Conservation (phyloP, 805 yeast species). For the Saccharomyces paradoxus region DNA sequence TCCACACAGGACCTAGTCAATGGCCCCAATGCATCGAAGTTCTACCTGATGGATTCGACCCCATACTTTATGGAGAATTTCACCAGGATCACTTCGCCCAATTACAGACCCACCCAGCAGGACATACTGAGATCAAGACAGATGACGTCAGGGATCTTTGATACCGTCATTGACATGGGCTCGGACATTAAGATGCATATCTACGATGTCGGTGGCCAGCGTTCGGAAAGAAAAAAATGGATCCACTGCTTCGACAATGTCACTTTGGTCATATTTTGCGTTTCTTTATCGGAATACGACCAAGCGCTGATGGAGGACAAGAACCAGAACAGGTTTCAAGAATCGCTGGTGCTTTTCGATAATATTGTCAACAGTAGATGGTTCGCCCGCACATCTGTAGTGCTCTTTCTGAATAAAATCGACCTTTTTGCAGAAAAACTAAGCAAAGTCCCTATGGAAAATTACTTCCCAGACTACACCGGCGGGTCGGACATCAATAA, state of each 20-base stretch:
- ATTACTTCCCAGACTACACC: constrained; percentile 79
- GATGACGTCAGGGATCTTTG: constrained; percentile 88
- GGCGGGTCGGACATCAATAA: constrained; percentile 86
- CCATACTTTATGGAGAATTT: constrained; percentile 64
- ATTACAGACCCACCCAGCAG: constrained; percentile 62
- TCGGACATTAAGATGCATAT: constrained; percentile 50
- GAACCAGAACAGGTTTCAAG: constrained; percentile 69
- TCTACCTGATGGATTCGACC: constrained; percentile 82
- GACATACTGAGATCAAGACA: constrained; percentile 83
- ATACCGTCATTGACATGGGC: constrained; percentile 69
- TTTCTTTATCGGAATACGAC: constrained; percentile 84
- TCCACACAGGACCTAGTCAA: constrained; percentile 50
- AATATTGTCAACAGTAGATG: constrained; percentile 87
- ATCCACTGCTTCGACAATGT: constrained; percentile 94
- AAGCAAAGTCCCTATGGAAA: constrained; percentile 70
- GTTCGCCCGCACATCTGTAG: constrained; percentile 82
- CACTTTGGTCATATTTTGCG: constrained; percentile 81
- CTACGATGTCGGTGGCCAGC: constrained; percentile 90
- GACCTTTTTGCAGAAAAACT: constrained; percentile 84
- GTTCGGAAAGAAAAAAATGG: constrained; percentile 95
- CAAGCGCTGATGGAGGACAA: constrained; percentile 74
- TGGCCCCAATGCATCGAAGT: constrained; percentile 50
- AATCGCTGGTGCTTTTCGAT: constrained; percentile 76
- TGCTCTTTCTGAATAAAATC: constrained; percentile 79
- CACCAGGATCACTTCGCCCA: constrained; percentile 41